Base-by-base conservation (phyloP, 2,329 filamentous ascomycete genomes). In the Pseudogymnoascus sp. region DNA sequence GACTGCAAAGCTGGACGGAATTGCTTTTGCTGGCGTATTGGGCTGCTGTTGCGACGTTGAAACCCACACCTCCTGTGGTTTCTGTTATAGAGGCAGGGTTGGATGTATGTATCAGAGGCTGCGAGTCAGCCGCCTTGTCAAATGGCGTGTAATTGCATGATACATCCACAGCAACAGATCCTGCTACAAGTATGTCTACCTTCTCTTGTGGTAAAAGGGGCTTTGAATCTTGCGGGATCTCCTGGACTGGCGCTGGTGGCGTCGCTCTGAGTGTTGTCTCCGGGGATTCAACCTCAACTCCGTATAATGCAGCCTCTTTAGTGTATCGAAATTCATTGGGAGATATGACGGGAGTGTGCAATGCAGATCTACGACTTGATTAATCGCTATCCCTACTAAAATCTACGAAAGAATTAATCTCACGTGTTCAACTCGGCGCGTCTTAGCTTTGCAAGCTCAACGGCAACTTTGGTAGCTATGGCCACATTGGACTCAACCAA, bases 41-140 rank as follows among this genome's bases (percentile, higher is more conserved):
- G 1, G 90, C 87, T 47, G 93, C 92, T 57, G 91, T 82, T 14
- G 94, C 91, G 47, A 97, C 90, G 69, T 97, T 97, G 70, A 92
- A 87, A 6, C 90, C 94, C 6, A 97, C 94, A 6, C 94, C 94
- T 11, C 94, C 94, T 6, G 97, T 82, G 1, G 88, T 90, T 70
- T 96, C 91, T 36, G 78, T 85, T 65, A 97, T 95, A 12, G 79
- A 77, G 6, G 83, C 37, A 86, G 77, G 58, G 81, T 76, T 5
- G 86, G 81, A 4, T 74, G 72, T 6, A 69, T 59, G 20, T 65
- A 28, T 69, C 65, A 41, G 71, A 64, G 62, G 66, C n/a, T 63
- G 35, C 8, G 14, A 7, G 22, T 64, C 67, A 35, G 65, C 60
- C 2, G 69, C 60, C 41, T 68, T 67, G 57, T 69, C 66, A 5